Base-by-base conservation (phyloP, 352 stramenopile genomes). In the Aphanomyces stellatus region DNA sequence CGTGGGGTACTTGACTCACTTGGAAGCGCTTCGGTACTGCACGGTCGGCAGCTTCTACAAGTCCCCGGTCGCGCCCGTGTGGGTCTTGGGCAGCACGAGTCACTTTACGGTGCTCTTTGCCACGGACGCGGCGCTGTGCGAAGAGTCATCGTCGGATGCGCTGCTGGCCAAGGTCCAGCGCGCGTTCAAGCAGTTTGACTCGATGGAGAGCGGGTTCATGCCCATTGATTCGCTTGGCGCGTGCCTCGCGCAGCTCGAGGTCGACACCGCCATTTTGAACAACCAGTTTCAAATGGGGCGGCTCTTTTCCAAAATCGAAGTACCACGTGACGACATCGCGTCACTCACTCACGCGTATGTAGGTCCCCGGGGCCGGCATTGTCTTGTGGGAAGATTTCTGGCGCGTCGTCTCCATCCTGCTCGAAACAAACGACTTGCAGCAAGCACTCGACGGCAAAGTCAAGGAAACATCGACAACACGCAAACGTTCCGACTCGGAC, bases 371-470 rank as follows among this genome's bases (percentile, higher is more conserved):
- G 11, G 81, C 85, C 0, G 90, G 89, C 1, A 97, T 98, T 61
- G 82, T 98, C 60, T 71, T 97, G 10, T 98, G 90, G 91, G 88
- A 97, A 53, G 88, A 96, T 62, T 96, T 95, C 65, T 97, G 91
- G 91, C 94, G 90, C 53, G 76, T 82, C 17, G 72, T 90, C 2
- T 95, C 81, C 30, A 78, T 92, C 41, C 53, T 94, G 27, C 51
- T 94, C n/a, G 74, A 90, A 41, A 90, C 83, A 2, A 75, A 72
- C 15, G 78, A 92, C 62, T 68, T 92, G 10, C 78, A 92, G 41
- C 67, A 88, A 17, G 81, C 83, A 19, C 46, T 92, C 24, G 81
- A 74, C 15, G 83, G 80, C 6, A 68, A 77, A 22, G 85, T 85
- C 53, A 51, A 72, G 7, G 51, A 65, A 27, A 34, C 3, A 1